Conservation (phyloP, 208 protist genomes). For the Spongospora subterranea region DNA sequence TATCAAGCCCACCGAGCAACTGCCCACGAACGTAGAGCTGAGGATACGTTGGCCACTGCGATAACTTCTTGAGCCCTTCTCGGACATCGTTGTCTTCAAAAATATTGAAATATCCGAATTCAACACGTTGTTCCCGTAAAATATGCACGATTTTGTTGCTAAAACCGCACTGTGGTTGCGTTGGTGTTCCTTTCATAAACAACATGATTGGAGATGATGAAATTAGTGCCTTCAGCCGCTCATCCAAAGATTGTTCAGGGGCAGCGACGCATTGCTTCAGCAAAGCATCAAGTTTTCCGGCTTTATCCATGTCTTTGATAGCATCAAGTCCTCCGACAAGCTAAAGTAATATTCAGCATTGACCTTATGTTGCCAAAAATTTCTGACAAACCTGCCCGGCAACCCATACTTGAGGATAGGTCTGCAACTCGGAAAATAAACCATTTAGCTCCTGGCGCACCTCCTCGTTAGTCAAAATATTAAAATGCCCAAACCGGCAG, state of each 20-base stretch:
- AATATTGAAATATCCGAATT: constrained; percentile 66
- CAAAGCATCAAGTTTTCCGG: constrained; percentile 33
- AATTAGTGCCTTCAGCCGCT: constrained; percentile 52
- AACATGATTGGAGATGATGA: constrained; percentile 58
- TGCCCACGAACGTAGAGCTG: constrained; percentile 67
- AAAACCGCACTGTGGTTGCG: constrained; percentile 66
- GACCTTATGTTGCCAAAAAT: background rate
- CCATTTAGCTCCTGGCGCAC: constrained; percentile 65
- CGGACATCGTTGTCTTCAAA: constrained; percentile 65
- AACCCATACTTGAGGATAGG: constrained; percentile 63
- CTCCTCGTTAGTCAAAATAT: constrained; percentile 67
- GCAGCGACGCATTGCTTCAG: background rate
- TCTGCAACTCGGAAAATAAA: constrained; percentile 62
- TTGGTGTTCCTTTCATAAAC: constrained; percentile 69
- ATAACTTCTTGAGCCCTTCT: constrained; percentile 66
- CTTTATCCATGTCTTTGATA: constrained; percentile 47
- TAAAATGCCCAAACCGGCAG: constrained; percentile 54
- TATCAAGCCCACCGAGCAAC: constrained; percentile 69
- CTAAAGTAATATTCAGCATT: background rate
- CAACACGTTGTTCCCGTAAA: constrained; percentile 19
- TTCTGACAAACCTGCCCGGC: constrained; percentile 29
- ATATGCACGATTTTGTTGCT: constrained; percentile 60
- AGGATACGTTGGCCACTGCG: constrained; percentile 69
- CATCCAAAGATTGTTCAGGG: constrained; percentile 41
- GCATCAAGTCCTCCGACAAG: constrained; percentile 48